Percentiles rank a stretch among this genome's conserved stretches.
Evolutionary conservation across 208 protist species (phyloP).

Genomic region (Wallacemonas sp.): DNA sequence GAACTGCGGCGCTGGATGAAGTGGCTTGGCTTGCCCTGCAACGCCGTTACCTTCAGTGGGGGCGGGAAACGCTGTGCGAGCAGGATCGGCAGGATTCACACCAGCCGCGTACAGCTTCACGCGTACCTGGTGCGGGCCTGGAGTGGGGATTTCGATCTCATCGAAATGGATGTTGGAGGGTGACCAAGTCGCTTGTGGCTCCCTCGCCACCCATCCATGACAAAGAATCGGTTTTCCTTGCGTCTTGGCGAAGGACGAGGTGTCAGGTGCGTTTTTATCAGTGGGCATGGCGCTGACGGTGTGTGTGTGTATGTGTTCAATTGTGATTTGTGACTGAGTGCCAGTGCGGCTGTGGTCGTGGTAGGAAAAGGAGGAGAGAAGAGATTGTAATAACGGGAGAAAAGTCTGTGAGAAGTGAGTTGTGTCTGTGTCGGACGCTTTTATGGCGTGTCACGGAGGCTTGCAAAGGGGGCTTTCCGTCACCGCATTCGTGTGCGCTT

Average conservation of each 20-base stretch:
- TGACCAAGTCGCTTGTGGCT: slow-evolving; percentile 25
- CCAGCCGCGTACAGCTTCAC: slow-evolving; percentile 70
- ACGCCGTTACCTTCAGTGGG: not conserved
- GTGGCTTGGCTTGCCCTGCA: slow-evolving; percentile 1
- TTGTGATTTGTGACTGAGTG: too few relatives aligned
- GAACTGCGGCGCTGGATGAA: slow-evolving; percentile 19
- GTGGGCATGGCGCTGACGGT: not conserved
- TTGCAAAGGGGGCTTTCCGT: not conserved
- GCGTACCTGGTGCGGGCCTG: slow-evolving; percentile 48
- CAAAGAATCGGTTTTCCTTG: slow-evolving; percentile 34
- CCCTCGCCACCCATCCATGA: slow-evolving; percentile 33
- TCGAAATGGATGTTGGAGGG: slow-evolving; percentile 30
- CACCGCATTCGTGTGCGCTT: not conserved
- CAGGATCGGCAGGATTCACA: slow-evolving; percentile 60
- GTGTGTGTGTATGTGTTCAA: too few relatives aligned
- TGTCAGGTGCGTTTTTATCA: not conserved
- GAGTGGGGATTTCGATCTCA: slow-evolving; percentile 45
- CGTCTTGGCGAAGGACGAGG: slow-evolving; percentile 17
- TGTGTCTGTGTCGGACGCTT: too few relatives aligned
- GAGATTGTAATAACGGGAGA: too few relatives aligned
- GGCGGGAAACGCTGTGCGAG: slow-evolving; percentile 28
- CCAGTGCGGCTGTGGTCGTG: too few relatives aligned
- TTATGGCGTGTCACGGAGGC: too few relatives aligned
- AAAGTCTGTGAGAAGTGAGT: too few relatives aligned
- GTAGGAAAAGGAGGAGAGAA: not conserved